phyloP scores from a whole-genome alignment of 176 grass and related monocot genomes.

The Bonia amplexicaulis region DNA sequence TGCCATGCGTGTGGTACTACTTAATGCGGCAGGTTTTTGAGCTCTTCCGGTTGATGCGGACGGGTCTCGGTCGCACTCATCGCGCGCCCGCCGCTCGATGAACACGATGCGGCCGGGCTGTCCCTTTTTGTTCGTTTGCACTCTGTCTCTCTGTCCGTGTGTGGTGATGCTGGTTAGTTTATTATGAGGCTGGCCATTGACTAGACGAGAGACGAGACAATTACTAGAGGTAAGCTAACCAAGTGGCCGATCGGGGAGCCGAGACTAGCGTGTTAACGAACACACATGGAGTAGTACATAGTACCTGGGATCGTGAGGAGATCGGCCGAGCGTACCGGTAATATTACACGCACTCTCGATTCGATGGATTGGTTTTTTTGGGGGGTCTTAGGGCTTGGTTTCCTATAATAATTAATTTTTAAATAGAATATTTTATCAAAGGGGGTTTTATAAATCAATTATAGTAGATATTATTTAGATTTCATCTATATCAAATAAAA shows the following conservation, averaged over 20 bases:
- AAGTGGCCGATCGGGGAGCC: neutral
- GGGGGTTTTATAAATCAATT: too few species aligned
- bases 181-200: neutral
- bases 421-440: too few species aligned
- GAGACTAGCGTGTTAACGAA: neutral
- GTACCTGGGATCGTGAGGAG: neutral
- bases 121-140: neutral
- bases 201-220: neutral
- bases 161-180: neutral
- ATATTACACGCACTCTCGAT: neutral
- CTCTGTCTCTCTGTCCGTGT: neutral
- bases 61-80: constrained; percentile 11
- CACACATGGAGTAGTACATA: neutral
- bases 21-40: neutral
- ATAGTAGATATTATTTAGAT: too few species aligned
- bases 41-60: constrained; percentile 3
- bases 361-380: too few species aligned
- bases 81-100: neutral
- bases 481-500: too few species aligned
- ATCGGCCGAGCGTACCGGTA: neutral
- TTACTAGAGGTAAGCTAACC: neutral
- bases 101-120: constrained; percentile 18
- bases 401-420: too few species aligned
- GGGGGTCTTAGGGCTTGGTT: too few species aligned
- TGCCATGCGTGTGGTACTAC: neutral